phyloP scores from a whole-genome alignment of 257 asterid genomes.

The Nemophila menziesii region DNA sequence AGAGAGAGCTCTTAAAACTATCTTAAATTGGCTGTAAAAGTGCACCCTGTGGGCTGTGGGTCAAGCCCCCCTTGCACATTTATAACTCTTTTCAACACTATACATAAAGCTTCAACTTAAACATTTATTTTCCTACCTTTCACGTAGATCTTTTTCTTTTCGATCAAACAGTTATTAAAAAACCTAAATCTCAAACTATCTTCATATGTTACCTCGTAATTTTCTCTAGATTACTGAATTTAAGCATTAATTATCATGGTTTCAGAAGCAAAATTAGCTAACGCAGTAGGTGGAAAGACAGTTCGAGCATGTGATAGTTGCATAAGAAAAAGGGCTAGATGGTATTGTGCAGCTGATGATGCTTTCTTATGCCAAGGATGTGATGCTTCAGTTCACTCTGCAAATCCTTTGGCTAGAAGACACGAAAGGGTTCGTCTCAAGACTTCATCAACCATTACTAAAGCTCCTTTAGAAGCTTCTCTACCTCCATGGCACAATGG shows the following conservation, averaged over 20 bases:
- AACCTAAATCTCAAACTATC: neutral
- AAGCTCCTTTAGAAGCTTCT: conserved; percentile 8
- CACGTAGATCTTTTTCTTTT: neutral
- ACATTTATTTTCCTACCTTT: conserved; percentile 1
- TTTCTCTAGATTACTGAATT: too few relatives aligned
- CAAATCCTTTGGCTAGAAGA: conserved; percentile 59
- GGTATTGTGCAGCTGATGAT: conserved; percentile 79
- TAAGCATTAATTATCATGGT: conserved; percentile 20
- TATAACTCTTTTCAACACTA: too few relatives aligned
- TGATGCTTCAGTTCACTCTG: conserved; percentile 67
- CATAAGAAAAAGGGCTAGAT: conserved; percentile 44
- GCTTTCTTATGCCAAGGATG: conserved; percentile 74
- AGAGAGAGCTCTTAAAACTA: conserved; percentile 1
- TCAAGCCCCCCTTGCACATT: conserved; percentile 24
- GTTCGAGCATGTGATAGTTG: conserved; percentile 73
- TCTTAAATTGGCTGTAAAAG: conserved; percentile 30
- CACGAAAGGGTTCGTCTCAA: conserved; percentile 76
- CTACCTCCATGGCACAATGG: conserved; percentile 54
- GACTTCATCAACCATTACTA: conserved; percentile 19
- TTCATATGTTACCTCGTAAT: neutral
- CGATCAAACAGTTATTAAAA: conserved; percentile 7
- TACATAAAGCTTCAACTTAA: neutral
- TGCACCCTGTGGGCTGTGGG: conserved; percentile 49
- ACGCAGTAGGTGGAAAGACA: conserved; percentile 49
- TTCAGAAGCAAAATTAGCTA: conserved; percentile 34